These are phyloP conservation scores for Nakaseomyces nivariensis DNA, from an alignment of 1,139 yeast species.

Conservation along the genomic window DNA sequence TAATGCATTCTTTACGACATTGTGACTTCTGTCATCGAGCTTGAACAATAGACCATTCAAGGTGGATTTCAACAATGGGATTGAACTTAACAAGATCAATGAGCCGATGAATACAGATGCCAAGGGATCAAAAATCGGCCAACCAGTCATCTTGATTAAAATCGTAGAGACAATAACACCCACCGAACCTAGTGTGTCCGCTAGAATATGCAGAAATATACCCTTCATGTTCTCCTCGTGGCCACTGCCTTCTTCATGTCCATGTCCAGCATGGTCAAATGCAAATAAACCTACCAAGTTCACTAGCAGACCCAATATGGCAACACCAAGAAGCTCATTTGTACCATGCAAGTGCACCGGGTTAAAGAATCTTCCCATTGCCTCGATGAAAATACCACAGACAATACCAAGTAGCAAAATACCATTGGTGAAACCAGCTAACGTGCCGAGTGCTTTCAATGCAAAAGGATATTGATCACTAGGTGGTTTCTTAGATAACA, in stretches of 20 bases:
- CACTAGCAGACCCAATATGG: slow-evolving; percentile 73
- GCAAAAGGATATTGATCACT: slow-evolving; percentile 80
- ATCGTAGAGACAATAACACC: slow-evolving; percentile 88
- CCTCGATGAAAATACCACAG: slow-evolving; percentile 79
- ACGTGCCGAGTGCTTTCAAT: slow-evolving; percentile 69
- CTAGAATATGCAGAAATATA: slow-evolving; percentile 81
- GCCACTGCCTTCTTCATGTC: slow-evolving; percentile 32
- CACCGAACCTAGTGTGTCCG: slow-evolving; percentile 93
- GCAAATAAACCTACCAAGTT: slow-evolving; percentile 90
- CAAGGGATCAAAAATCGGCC: slow-evolving; percentile 72
- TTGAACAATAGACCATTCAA: slow-evolving; percentile 63
- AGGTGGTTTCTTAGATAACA: slow-evolving; percentile 47
- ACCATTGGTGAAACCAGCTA: slow-evolving; percentile 94
- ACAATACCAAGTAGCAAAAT: slow-evolving; percentile 79
- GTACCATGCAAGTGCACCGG: slow-evolving; percentile 76
- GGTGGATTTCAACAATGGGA: slow-evolving; percentile 76
- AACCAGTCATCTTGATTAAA: slow-evolving; percentile 46
- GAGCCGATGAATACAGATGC: slow-evolving; percentile 83
- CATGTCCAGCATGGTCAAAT: slow-evolving; percentile 58
- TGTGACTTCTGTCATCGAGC: slow-evolving; percentile 48
- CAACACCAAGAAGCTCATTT: slow-evolving; percentile 77
- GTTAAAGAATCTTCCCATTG: slow-evolving; percentile 64
- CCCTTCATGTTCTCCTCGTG: slow-evolving; percentile 87
- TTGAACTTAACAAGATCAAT: slow-evolving; percentile 67
- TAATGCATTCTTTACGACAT: slow-evolving; percentile 49